Base-by-base conservation (phyloP, 2,329 filamentous ascomycete species). In the Neofusicoccum laricinum region DNA sequence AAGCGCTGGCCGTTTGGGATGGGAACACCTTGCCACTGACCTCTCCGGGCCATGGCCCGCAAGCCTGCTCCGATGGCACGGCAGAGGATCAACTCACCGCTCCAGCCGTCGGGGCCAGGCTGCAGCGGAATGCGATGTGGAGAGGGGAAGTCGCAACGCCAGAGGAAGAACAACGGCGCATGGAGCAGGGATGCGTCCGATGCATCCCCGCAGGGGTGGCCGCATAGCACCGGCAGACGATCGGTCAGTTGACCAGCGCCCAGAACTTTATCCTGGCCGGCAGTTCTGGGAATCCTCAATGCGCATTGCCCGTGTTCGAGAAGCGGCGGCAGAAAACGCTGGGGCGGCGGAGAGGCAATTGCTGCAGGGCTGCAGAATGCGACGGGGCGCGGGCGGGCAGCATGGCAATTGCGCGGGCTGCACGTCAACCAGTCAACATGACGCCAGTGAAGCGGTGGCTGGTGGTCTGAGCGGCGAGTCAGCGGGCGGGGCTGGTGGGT, bases 381-480 rank as follows among this genome's bases (percentile, higher is more conserved):
- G 32, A 41, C 49, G 45, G 19, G 5, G 25, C 15, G 55, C 41
- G 17, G 51, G 32, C 8, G 11, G 6, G 5, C 32, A 2, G 2
- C 19, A 30, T 41, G n/a, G 38, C 53, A 50, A 50, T 36, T 50
- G 53, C 8, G 21, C 40, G 25, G 51, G 36, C 32, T 51, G 49
- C 14, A 51, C 17, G 19, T 25, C 41, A 45, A 45, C 45, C 17
- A 34, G n/a, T 11, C 4, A 36, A 17, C 38, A 59, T 59, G 55
- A 59, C 55, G 55, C 25, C 25, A 59, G 41, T 30, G n/a, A 38
- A 36, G 55, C 55, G 55, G 55, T 59, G 55, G 55, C 55, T 46
- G 55, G 55, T 48, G 55, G 55, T 59, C 41, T 59, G 55, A 59
- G 55, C 41, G 53, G 30, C 55, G 55, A 59, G 55, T 59, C 55